A percentile compares a stretch with the other conserved stretches of the same genome.
Evolutionary conservation across 2,329 filamentous ascomycete species (phyloP).

Genomic region (Lecanicillium sp.): DNA sequence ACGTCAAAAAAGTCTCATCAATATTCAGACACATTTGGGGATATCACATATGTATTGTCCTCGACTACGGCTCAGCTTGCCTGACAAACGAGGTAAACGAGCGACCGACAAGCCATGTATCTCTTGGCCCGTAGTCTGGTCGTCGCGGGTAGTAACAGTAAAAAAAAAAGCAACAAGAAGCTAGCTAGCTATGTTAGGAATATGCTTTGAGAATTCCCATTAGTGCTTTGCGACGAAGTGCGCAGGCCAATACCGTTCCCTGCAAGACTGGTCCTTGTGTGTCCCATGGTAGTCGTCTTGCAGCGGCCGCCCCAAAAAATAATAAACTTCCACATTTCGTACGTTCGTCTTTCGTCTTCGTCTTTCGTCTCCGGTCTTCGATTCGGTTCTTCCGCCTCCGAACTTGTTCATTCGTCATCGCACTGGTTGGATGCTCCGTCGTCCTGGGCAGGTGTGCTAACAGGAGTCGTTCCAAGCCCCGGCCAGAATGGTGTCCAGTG

Average conservation of each 20-base stretch:
- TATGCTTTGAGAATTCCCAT: too few relatives aligned
- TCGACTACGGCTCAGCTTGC: slow-evolving; percentile 27
- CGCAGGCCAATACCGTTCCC: too few relatives aligned
- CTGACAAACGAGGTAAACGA: slow-evolving; percentile 21
- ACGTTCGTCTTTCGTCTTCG: not conserved
- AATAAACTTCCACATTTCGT: slow-evolving; percentile 12
- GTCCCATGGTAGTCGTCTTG: not conserved
- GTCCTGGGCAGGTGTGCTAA: slow-evolving; percentile 13
- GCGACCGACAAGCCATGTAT: slow-evolving; percentile 25
- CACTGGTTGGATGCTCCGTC: slow-evolving; percentile 21
- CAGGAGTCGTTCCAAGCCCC: slow-evolving; percentile 23
- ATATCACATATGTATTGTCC: slow-evolving; percentile 16
- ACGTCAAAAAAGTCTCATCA: too few relatives aligned
- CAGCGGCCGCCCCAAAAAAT: slow-evolving; percentile 9
- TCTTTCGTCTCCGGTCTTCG: not conserved
- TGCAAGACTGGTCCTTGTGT: too few relatives aligned
- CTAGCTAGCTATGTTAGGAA: not conserved
- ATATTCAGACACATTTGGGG: too few relatives aligned
- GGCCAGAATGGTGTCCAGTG: slow-evolving; percentile 15
- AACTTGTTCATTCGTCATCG: slow-evolving; percentile 10
- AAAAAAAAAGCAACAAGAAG: too few relatives aligned
- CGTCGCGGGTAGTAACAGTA: slow-evolving; percentile 9
- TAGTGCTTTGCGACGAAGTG: too few relatives aligned
- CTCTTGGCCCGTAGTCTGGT: slow-evolving; percentile 23
- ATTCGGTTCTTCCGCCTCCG: too few relatives aligned